Evolutionary conservation across 495 filamentous ascomycete species (phyloP).

Genomic region (Penicillium egyptiacum): DNA sequence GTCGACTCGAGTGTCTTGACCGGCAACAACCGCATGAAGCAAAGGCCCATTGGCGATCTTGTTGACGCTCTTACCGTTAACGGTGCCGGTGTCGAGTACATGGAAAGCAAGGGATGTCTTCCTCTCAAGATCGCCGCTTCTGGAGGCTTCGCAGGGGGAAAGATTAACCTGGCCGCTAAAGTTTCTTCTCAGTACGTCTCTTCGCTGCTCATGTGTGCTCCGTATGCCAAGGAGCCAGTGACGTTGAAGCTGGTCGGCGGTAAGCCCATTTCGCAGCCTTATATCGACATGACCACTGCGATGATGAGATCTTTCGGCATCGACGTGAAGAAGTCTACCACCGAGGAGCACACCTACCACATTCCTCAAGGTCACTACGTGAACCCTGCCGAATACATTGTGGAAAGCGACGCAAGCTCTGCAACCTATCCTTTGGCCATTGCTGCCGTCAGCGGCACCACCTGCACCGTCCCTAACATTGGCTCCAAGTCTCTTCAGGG

Average conservation of each 20-base stretch:
- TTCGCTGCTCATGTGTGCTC: constrained; percentile 93
- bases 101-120: constrained; percentile 74
- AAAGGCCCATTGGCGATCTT: constrained; percentile 88
- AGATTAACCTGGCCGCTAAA: constrained; percentile 88
- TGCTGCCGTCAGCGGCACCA: constrained; percentile 91
- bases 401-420: constrained; percentile 97
- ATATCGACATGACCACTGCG: constrained; percentile 97
- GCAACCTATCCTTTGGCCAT: constrained; percentile 96
- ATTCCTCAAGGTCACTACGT: constrained; percentile 84
- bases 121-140: constrained; percentile 81
- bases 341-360: constrained; percentile 86
- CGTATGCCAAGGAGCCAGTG: constrained; percentile 91
- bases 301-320: constrained; percentile 98
- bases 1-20: constrained; percentile 76
- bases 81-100: constrained; percentile 77
- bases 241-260: constrained; percentile 87
- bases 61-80: constrained; percentile 87
- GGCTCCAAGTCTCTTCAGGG: constrained; percentile 89
- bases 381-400: constrained; percentile 82
- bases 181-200: constrained; percentile 98
- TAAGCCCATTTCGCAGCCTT: constrained; percentile 93
- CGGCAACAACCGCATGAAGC: constrained; percentile 95
- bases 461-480: constrained; percentile 94
- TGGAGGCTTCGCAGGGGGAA: constrained; percentile 84
- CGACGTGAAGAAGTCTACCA: constrained; percentile 67